These are phyloP conservation scores for Bolboschoenus planiculmis DNA, from an alignment of 176 grass and related monocot genomes.

Conservation along the genomic window DNA sequence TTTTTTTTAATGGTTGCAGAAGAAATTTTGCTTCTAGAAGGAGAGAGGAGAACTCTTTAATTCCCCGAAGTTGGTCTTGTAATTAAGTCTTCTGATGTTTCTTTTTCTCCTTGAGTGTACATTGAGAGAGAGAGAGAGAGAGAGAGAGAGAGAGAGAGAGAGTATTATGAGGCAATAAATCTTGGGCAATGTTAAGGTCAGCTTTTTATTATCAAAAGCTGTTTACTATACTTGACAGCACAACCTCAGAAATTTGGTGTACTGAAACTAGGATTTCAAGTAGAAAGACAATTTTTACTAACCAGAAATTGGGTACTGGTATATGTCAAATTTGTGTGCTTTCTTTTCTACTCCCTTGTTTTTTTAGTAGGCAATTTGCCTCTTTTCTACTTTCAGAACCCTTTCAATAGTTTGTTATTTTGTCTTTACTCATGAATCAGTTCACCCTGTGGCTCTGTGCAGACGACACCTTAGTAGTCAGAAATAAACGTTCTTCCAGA, in stretches of 20 bases:
- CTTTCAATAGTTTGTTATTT: no score
- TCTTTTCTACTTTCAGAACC: not conserved
- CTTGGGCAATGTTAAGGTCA: not conserved
- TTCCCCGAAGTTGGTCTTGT: not conserved
- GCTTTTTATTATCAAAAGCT: not conserved
- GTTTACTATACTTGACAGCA: not conserved
- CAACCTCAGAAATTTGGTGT: not conserved
- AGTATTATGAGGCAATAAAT: constrained; percentile 5
- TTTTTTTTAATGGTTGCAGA: constrained; percentile 33
- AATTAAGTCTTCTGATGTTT: not conserved
- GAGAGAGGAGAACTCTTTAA: not conserved
- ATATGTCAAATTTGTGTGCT: not conserved
- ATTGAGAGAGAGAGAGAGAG: constrained; percentile 1
- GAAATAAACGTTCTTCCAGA: not conserved
- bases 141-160: not conserved
- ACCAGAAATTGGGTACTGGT: not conserved
- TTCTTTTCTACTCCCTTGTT: not conserved
- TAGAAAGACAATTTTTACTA: not conserved
- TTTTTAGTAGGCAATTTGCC: not conserved
- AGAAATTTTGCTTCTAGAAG: constrained; percentile 64
- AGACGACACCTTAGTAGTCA: no score
- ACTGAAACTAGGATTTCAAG: not conserved
- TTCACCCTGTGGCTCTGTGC: no score
- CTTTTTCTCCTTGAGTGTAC: not conserved
- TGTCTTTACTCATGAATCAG: no score